Evolutionary conservation across 768 basidiomycete species (phyloP), one percentile per base, ranked within the genome.

Genomic region (Boletus fagicola): DNA sequence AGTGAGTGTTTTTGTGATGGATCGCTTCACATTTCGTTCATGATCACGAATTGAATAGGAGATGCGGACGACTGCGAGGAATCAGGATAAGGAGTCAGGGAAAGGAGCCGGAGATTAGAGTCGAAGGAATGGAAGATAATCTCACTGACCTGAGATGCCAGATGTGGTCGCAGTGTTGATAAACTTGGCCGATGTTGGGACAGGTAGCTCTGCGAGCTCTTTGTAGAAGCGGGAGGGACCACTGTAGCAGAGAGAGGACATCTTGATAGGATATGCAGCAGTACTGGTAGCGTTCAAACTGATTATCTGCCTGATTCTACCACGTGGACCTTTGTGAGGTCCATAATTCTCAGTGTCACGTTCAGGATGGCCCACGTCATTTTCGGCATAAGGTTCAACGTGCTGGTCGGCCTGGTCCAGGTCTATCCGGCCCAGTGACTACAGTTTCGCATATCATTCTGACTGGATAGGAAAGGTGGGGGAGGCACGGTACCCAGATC

Each of bases 1-100:
- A 8, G 77, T 66, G 51, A 79, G 63, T 0, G 76, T 71, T 18
- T 36, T 49, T 18, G 49, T 36, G 22, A 82, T 52, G 2, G 72
- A 75, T 61, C 77, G 74, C 59, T 80, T 84, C 31, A 66, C 59
- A 52, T 86, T 84, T 43, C 76, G 73, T 22, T 69, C 64, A 61
- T 84, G 82, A 64, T 87, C 83, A 35, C 76, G 74, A 22, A 78
- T 70, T 1, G 78, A 76, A 55, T 78, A 83, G 0, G 74, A 70
- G 22, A 83, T 62, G 28, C 81, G 77, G 35, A 82, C 64, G 10
- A 71, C 80, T 79, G 49, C 5, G 26, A 47, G 9, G n/a, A n/a
- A n/a, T n/a, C n/a, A n/a, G n/a, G 24, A 30, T 11, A 20, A 35
- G 12, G 6, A 20, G 5, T 31, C 5, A 3, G 15, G 7, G 8